Evolutionary conservation across 2,329 filamentous ascomycete species (phyloP).

Genomic region (Verruconis gallopava): DNA sequence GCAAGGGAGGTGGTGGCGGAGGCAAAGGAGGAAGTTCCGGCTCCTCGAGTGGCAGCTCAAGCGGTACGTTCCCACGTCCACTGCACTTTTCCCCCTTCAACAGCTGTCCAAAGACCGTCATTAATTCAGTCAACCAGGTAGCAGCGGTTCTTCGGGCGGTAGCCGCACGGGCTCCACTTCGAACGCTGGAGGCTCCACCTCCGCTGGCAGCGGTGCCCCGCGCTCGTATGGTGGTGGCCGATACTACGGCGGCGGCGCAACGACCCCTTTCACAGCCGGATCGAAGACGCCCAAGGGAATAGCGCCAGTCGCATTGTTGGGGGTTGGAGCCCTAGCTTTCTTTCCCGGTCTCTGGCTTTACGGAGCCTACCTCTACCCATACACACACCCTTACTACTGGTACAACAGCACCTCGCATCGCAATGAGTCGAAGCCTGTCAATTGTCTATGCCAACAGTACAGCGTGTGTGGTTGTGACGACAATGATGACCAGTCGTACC

Average conservation of each 20-base stretch:
- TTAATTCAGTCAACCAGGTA: conserved; percentile 11
- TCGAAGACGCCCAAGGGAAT: conserved; percentile 36
- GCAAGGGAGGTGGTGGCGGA: conserved; percentile 34
- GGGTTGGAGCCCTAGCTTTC: conserved; percentile 37
- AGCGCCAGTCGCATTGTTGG: conserved; percentile 33
- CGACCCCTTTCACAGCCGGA: conserved; percentile 48
- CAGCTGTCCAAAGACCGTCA: too few species aligned
- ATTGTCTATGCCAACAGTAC: conserved; percentile 47
- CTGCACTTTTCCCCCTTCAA: too few species aligned
- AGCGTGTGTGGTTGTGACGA: conserved; percentile 56
- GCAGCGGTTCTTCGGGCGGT: conserved; percentile 10
- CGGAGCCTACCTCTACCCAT: conserved; percentile 49
- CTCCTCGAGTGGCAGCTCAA: conserved; percentile 12
- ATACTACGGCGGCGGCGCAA: conserved; percentile 55
- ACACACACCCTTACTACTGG: conserved; percentile 42
- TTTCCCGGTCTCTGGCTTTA: conserved; percentile 55
- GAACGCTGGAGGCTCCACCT: conserved; percentile 31
- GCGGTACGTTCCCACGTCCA: too few species aligned
- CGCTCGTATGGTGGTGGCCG: conserved; percentile 48
- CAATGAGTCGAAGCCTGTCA: conserved; percentile 48
- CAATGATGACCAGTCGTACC: conserved; percentile 45
- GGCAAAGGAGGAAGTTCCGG: conserved; percentile 19
- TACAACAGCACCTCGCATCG: conserved; percentile 31
- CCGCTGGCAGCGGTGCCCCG: conserved; percentile 42
- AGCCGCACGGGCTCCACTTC: conserved; percentile 18